Conservation (phyloP, 768 basidiomycete genomes). For the Pleurotus tuoliensis region DNA sequence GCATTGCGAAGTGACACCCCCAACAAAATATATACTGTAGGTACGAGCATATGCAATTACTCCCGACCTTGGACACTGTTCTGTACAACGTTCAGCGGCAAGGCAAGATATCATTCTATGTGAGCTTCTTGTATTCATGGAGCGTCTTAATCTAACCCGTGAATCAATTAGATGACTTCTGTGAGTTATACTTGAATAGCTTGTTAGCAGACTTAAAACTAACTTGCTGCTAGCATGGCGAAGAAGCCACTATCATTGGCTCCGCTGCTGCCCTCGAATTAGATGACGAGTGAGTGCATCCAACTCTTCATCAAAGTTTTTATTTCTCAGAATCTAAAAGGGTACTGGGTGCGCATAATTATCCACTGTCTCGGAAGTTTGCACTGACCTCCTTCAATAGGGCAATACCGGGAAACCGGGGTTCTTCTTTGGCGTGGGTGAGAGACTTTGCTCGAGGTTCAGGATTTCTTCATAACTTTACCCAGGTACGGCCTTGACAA, state of each 20-base stretch:
- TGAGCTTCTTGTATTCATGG: conserved; percentile 30
- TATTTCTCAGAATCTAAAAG: conserved; percentile 29
- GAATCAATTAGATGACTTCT: conserved; percentile 64
- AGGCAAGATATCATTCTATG: conserved; percentile 90
- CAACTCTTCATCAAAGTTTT: not conserved
- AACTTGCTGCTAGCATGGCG: conserved; percentile 57
- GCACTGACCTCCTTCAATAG: conserved; percentile 27
- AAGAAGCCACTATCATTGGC: conserved; percentile 88
- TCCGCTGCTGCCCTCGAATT: conserved; percentile 80
- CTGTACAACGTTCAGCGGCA: conserved; percentile 92
- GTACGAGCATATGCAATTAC: conserved; percentile 75
- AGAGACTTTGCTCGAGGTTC: not conserved
- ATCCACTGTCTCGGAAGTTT: not conserved
- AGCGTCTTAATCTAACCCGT: not conserved
- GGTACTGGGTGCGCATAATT: conserved; percentile 57
- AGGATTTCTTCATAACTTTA: not conserved
- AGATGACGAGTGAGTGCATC: conserved; percentile 73
- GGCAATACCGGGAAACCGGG: conserved; percentile 92
- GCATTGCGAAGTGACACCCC: not conserved
- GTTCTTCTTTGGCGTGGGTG: conserved; percentile 81
- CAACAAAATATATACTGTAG: conserved; percentile 24
- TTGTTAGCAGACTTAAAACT: not conserved
- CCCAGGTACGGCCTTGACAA: conserved; percentile 57
- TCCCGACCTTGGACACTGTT: conserved; percentile 83
- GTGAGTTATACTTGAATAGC: conserved; percentile 38